A percentile compares a stretch with the other conserved stretches of the same genome.
phyloP scores from a whole-genome alignment of 2,329 filamentous ascomycete species.

The Westerdykella aurantiaca region DNA sequence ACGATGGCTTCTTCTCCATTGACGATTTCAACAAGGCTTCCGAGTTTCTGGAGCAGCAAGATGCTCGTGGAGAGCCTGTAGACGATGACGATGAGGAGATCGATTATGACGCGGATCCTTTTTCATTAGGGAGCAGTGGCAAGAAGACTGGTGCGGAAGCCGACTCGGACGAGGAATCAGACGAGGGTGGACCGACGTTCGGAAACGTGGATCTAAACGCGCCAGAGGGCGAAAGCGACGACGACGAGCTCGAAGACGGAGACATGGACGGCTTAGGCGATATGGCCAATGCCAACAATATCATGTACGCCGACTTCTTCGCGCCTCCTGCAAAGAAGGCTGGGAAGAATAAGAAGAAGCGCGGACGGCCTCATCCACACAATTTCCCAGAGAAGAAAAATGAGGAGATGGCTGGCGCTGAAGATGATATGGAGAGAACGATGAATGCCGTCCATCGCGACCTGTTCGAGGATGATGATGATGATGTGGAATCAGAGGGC shows the following conservation, averaged over 20 bases:
- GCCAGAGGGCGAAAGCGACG: slow-evolving; percentile 64
- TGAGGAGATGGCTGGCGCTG: slow-evolving; percentile 24
- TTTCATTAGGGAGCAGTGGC: slow-evolving; percentile 40
- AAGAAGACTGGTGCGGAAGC: slow-evolving; percentile 27
- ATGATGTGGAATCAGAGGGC: slow-evolving; percentile 50
- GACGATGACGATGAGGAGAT: slow-evolving; percentile 73
- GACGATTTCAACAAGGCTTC: slow-evolving; percentile 95
- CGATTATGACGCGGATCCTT: slow-evolving; percentile 79
- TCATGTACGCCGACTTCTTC: slow-evolving; percentile 92
- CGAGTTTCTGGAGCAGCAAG: slow-evolving; percentile 81
- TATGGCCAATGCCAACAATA: slow-evolving; percentile 72
- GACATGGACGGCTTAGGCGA: slow-evolving; percentile 49
- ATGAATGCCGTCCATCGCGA: slow-evolving; percentile 85
- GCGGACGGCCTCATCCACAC: slow-evolving; percentile 51
- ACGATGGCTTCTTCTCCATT: slow-evolving; percentile 97
- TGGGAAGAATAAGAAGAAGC: slow-evolving; percentile 53
- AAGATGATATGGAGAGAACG: slow-evolving; percentile 69
- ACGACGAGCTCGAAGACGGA: slow-evolving; percentile 54
- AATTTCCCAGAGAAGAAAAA: slow-evolving; percentile 43
- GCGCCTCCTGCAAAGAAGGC: slow-evolving; percentile 72
- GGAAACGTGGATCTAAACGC: slow-evolving; percentile 70
- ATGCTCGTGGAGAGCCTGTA: slow-evolving; percentile 68
- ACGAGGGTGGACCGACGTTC: slow-evolving; percentile 78
- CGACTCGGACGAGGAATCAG: slow-evolving; percentile 55
- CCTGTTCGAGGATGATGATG: slow-evolving; percentile 71